phyloP scores from a whole-genome alignment of 2,329 filamentous ascomycete genomes.

The Fusarium pseudocircinatum region DNA sequence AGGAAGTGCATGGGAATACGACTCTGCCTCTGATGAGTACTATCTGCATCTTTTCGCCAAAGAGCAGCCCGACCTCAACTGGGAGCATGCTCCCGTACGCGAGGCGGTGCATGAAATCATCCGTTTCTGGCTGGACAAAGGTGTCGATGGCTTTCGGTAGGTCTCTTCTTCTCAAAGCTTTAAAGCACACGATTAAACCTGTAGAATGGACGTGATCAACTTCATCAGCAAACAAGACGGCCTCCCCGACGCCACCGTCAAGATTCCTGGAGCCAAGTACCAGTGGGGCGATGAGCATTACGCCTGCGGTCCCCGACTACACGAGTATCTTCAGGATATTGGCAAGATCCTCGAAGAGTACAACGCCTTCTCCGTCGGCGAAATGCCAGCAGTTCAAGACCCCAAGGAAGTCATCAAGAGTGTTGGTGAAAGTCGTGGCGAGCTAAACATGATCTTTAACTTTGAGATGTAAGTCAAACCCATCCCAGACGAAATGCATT shows the following conservation, averaged over 20 bases:
- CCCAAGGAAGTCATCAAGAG: slow-evolving; percentile 63
- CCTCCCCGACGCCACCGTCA: slow-evolving; percentile 63
- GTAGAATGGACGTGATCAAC: slow-evolving; percentile 71
- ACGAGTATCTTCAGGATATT: slow-evolving; percentile 71
- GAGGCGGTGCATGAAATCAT: slow-evolving; percentile 70
- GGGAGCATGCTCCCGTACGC: slow-evolving; percentile 73
- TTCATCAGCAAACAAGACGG: slow-evolving; percentile 68
- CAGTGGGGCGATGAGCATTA: slow-evolving; percentile 55
- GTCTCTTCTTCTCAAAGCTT: fast-evolving
- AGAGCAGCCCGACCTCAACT: slow-evolving; percentile 81
- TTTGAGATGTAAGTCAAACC: slow-evolving; percentile 56
- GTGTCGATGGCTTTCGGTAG: slow-evolving; percentile 70
- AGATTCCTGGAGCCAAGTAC: slow-evolving; percentile 48
- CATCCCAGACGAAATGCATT: fast-evolving
- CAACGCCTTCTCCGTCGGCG: slow-evolving; percentile 69
- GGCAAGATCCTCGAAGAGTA: slow-evolving; percentile 64
- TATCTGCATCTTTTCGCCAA: slow-evolving; percentile 76
- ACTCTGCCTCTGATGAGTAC: slow-evolving; percentile 67
- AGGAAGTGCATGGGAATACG: slow-evolving; percentile 36
- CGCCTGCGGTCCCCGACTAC: slow-evolving; percentile 70
- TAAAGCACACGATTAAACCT: neutral
- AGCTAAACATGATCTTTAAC: slow-evolving; percentile 71
- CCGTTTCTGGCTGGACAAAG: slow-evolving; percentile 76
- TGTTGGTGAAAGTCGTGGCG: slow-evolving; percentile 56
- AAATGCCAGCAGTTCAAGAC: slow-evolving; percentile 67